Evolutionary conservation across 164 flowering plant genomes (phyloP), one percentile per base, ranked within the genome.

Genomic region (Malania oleifera): DNA sequence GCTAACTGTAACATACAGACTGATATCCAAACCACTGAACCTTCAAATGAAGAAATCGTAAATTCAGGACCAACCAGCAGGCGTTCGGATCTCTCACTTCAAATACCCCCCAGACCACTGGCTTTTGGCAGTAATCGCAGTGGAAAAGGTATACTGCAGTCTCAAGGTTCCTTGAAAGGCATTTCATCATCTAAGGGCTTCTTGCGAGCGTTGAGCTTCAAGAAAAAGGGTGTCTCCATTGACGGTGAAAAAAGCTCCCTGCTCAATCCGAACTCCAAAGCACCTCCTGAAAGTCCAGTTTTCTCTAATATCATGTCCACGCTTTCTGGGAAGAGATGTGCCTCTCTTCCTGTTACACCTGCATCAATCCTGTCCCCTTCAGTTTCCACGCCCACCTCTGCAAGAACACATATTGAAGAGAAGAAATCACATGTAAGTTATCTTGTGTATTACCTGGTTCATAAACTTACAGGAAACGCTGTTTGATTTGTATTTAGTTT

Each of bases 261-360:
- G 64, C 83, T 86, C 6, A 66, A 52, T 62, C 29, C 82, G 47
- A 83, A 76, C 43, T 34, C 60, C 29, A 68, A 23, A 56, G 59
- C 60, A 39, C 64, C 64, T 65, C 61, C 80, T 27, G 83, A 59
- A 54, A 84, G 78, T 57, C 80, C 89, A 39, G 54, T 50, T 44
- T 37, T 77, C 57, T 46, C 81, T 18, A 64, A 62, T 60, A 14
- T 68, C 13, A 23, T 56, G 40, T 54, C 85, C 9, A 23, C 63
- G 1, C 52, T 71, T 29, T 39, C 74, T 35, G 79, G 91, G 91
- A 60, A 78, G 70, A 82, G 82, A 70, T 81, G 89, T 75, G 45
- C 75, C 2, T 91, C 98, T 26, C 90, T 91, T 62, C 98, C 96
- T 38, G 85, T 77, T 51, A 74, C 81, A 39, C 91, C 56, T 18